Conservation (phyloP, 257 asterid species). For the Primulina eburnea region DNA sequence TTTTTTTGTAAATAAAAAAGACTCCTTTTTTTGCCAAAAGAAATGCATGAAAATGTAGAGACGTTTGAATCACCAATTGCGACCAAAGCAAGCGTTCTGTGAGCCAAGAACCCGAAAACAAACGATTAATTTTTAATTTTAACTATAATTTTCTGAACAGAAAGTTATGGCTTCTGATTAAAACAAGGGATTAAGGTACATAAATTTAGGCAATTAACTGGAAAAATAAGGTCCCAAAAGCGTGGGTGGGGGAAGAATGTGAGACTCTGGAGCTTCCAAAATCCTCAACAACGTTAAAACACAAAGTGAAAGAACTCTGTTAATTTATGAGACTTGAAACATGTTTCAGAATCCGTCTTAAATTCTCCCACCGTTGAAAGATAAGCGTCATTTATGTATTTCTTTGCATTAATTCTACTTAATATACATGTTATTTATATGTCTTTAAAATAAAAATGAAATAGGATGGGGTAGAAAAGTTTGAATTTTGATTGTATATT, state of each 20-base stretch:
- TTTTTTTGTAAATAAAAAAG: slow-evolving; percentile 5
- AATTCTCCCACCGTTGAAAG: not conserved
- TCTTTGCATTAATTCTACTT: not conserved
- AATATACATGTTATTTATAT: not conserved
- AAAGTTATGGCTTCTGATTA: slow-evolving; percentile 25
- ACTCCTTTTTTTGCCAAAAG: slow-evolving; percentile 15
- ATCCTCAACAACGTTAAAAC: not conserved
- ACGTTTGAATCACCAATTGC: slow-evolving; percentile 37
- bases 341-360: not conserved
- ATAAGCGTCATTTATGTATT: slow-evolving; percentile 6
- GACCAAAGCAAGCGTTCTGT: slow-evolving; percentile 16
- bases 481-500: not conserved
- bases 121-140: not conserved
- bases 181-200: slow-evolving; percentile 13
- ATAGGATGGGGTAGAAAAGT: too few species aligned
- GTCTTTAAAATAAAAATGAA: too few species aligned
- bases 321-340: not conserved
- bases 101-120: slow-evolving; percentile 21
- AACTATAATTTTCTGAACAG: slow-evolving; percentile 21
- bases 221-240: not conserved
- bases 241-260: not conserved
- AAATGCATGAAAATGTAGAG: slow-evolving; percentile 1
- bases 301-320: not conserved
- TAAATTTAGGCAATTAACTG: not conserved
- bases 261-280: not conserved